Conservation (phyloP, 257 asterid genomes). For the Solanum bukasovii region DNA sequence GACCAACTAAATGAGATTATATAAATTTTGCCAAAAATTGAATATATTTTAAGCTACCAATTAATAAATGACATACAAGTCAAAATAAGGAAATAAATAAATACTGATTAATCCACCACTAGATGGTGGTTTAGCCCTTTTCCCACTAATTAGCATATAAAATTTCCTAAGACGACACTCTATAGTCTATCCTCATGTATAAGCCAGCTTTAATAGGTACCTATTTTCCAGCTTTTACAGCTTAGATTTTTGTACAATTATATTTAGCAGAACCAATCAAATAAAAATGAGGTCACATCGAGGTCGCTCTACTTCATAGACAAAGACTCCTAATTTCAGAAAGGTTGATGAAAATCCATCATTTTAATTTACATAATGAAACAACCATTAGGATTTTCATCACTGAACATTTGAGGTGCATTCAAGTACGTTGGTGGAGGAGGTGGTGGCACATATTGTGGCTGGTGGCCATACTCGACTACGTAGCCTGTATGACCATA, state of each 20-base stretch:
- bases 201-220: not conserved
- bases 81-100: not conserved
- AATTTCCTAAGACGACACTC: not conserved
- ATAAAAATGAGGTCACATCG: not conserved
- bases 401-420: conserved; percentile 55
- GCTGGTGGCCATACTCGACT: conserved; percentile 23
- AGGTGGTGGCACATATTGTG: conserved; percentile 44
- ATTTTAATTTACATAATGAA: conserved; percentile 45
- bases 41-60: not conserved
- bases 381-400: conserved; percentile 84
- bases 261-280: not conserved
- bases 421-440: conserved; percentile 18
- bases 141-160: not conserved
- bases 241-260: conserved; percentile 22
- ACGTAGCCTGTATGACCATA: conserved; percentile 25
- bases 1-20: not conserved
- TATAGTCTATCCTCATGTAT: conserved; percentile 2
- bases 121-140: conserved; percentile 1
- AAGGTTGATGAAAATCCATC: not conserved
- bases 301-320: not conserved
- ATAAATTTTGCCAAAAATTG: not conserved
- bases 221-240: not conserved
- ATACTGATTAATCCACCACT: conserved; percentile 8
- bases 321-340: too few relatives aligned
- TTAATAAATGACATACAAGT: not conserved